Evolutionary conservation across 2,329 filamentous ascomycete genomes (phyloP).

Genomic region (Aspergillus candidus): DNA sequence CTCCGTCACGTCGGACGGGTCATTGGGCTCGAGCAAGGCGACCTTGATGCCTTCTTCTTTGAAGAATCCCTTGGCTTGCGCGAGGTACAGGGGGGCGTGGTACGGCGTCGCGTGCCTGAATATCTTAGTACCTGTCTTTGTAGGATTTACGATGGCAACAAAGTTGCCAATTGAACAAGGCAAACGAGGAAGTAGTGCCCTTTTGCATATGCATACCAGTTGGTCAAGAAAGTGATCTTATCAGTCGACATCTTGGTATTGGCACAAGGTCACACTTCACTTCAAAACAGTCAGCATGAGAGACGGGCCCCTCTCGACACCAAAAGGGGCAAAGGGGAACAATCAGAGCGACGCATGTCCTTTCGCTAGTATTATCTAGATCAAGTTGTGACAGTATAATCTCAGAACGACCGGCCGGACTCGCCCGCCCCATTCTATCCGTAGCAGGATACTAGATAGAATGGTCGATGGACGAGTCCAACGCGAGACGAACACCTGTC

Average conservation of each 20-base stretch:
- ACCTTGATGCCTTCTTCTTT: slow-evolving; percentile 71
- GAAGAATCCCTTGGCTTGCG: slow-evolving; percentile 69
- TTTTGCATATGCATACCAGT: slow-evolving; percentile 56
- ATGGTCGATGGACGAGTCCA: slow-evolving; percentile 3
- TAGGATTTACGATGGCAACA: neutral
- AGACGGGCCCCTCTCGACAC: slow-evolving; percentile 11
- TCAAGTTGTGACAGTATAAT: slow-evolving; percentile 78
- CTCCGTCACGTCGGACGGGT: slow-evolving; percentile 75
- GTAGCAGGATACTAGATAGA: slow-evolving; percentile 1
- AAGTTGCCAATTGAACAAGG: neutral
- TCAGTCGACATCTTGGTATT: slow-evolving; percentile 64
- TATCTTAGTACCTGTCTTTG: slow-evolving; percentile 23
- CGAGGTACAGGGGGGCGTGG: slow-evolving; percentile 70
- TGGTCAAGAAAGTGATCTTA: slow-evolving; percentile 79
- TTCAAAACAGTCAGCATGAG: slow-evolving; percentile 22
- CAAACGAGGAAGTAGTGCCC: neutral
- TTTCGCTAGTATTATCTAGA: slow-evolving; percentile 85
- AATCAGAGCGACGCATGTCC: slow-evolving; percentile 67
- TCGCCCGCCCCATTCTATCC: slow-evolving; percentile 22
- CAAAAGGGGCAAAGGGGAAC: slow-evolving; percentile 26
- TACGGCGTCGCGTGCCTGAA: slow-evolving; percentile 73
- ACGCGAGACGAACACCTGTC: slow-evolving; percentile 37
- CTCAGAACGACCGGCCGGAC: slow-evolving; percentile 53
- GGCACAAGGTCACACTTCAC: slow-evolving; percentile 34
- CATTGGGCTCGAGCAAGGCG: slow-evolving; percentile 69